phyloP scores from a whole-genome alignment of 2,329 filamentous ascomycete species.

The Tolypocladium ophioglossoides region DNA sequence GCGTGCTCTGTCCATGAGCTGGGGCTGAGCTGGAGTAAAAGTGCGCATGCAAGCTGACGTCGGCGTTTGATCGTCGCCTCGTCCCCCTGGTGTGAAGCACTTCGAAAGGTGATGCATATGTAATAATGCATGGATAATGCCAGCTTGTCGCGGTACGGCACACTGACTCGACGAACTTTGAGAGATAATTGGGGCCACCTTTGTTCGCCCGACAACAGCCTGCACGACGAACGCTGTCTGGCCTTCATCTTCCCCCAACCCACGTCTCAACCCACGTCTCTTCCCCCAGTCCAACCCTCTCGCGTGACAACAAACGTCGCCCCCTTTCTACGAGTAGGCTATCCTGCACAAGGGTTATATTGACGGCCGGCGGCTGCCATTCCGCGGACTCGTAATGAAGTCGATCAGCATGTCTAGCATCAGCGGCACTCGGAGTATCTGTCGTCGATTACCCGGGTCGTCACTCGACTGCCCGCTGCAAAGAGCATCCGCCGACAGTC shows the following conservation, averaged over 20 bases:
- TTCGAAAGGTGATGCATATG: neutral
- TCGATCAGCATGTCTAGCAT: neutral
- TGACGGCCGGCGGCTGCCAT: neutral
- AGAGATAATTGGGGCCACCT: neutral
- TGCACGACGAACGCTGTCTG: neutral
- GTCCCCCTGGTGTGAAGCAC: neutral
- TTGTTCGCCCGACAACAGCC: neutral
- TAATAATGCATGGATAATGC: neutral
- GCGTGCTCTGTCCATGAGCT: neutral
- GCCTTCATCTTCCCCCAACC: no score
- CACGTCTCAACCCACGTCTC: no score
- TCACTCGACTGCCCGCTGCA: neutral
- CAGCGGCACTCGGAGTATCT: neutral
- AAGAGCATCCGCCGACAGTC: neutral
- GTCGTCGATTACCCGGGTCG: neutral
- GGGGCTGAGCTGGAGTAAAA: neutral
- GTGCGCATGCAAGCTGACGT: neutral
- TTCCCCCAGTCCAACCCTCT: neutral
- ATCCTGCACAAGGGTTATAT: neutral
- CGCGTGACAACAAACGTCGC: neutral
- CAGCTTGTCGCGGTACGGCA: neutral
- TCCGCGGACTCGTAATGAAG: neutral
- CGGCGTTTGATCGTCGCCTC: neutral
- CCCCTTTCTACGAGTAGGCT: neutral
- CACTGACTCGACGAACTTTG: neutral